Evolutionary conservation across 2,329 filamentous ascomycete genomes (phyloP).

Genomic region (Verticillium tricorpus): DNA sequence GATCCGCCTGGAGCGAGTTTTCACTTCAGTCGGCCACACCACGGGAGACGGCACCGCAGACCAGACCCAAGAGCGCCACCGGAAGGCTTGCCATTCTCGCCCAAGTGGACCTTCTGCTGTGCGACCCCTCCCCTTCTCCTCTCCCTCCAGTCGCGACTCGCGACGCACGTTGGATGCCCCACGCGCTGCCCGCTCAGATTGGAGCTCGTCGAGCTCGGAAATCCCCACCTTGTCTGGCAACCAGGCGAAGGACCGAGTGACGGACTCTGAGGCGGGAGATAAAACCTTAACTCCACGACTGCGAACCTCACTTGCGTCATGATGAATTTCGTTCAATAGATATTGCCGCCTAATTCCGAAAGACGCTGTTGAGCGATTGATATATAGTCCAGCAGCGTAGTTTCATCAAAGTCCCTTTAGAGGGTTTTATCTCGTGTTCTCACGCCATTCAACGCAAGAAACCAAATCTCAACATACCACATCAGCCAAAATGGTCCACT

Average conservation of each 20-base stretch:
- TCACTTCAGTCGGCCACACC: no score
- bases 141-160: background rate
- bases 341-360: background rate
- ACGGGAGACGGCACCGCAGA: no score
- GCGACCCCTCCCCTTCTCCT: no score
- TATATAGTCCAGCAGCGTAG: no score
- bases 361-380: no score
- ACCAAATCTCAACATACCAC: background rate
- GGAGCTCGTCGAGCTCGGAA: background rate
- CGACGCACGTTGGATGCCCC: background rate
- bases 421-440: no score
- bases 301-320: background rate
- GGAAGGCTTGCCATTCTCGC: no score
- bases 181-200: background rate
- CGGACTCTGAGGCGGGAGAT: background rate
- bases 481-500: slow-evolving; percentile 28
- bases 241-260: background rate
- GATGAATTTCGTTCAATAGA: background rate
- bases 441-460: no score
- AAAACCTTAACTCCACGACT: background rate
- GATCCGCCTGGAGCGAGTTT: no score
- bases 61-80: background rate
- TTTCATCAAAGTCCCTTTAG: no score
- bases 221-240: background rate
- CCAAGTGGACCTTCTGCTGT: no score